Base-by-base conservation (phyloP, 2,329 filamentous ascomycete species). In the Chaetomiaceae sp. region DNA sequence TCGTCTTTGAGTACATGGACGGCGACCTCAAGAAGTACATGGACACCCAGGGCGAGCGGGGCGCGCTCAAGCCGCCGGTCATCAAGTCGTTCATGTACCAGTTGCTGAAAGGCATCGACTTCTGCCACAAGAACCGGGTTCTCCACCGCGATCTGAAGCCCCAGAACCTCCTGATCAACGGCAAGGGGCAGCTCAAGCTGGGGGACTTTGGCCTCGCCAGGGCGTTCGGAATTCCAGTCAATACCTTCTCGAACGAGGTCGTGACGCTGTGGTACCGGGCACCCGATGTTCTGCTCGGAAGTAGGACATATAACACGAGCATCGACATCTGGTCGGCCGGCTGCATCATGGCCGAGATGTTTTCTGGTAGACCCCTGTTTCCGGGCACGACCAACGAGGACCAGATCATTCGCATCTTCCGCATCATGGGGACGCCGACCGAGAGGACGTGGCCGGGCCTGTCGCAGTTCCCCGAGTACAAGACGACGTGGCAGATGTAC, bases 1-100 rank as follows among this genome's bases (percentile, higher is more conserved):
- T 99, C 36, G 94, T 99, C 9, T 99, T 99, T 64, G 94, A 99
- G 71, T 96, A 86, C 72, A 96, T 99, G 92, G 94, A 99, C 72
- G 90, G 91, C 68, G 94, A 99, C 67, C 76, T 99, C 10, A 99
- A 99, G 77, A 90, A 95, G 68, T 97, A 96, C 73, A 99, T 99
- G 94, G 94, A 99, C 69, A 89, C 86, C 6, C 81, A 90, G 54
- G 90, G 91, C 65, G 90, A 96, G 63, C 82, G 90, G 48, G 92
- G 94, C 57, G 89, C 90, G 44, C 79, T 99, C 51, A 91, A 96
- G 68, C 88, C 90, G 34, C 75, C 81, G 51, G 94, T 90, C 51
- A 96, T 99, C 80, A 97, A 97, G 75, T 95, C 90, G 21, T 99
- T 97, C 80, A 97, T 97, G 92, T 94, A 92, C 73, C 94, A 99